Conservation (phyloP, 2,329 filamentous ascomycete species). For the Alternaria triticina region DNA sequence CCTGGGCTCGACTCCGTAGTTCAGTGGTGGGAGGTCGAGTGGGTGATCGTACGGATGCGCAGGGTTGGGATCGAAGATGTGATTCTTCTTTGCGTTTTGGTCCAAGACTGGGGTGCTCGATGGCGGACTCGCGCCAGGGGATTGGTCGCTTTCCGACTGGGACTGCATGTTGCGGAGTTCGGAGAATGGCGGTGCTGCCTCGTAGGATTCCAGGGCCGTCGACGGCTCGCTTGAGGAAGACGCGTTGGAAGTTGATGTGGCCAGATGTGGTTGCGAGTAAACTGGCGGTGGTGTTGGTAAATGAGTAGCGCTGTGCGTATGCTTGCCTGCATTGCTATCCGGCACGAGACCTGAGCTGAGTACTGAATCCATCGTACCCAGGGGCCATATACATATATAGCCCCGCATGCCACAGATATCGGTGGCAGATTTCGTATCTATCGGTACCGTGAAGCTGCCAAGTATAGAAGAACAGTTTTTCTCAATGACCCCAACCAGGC, state of each 20-base stretch:
- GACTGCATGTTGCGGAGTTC: background rate
- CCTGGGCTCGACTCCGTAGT: constrained; percentile 13
- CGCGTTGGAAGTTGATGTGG: background rate
- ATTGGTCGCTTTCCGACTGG: background rate
- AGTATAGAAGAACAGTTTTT: constrained; percentile 32
- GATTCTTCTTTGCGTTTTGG: constrained; percentile 6
- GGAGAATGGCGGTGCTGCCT: constrained; percentile 3
- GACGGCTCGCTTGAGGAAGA: constrained; percentile 5
- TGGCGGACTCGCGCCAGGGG: background rate
- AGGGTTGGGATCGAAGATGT: constrained; percentile 29
- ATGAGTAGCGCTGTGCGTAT: background rate
- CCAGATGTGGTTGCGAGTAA: background rate
- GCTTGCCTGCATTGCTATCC: constrained; percentile 19
- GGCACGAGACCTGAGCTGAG: constrained; percentile 34
- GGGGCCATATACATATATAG: constrained; percentile 35
- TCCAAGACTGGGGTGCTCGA: background rate
- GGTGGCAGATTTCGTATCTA: constrained; percentile 27
- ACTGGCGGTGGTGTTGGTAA: background rate
- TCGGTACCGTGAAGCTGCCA: constrained; percentile 31
- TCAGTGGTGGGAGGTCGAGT: constrained; percentile 5
- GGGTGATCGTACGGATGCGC: constrained; percentile 29
- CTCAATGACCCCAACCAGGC: constrained; percentile 33
- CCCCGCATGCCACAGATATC: constrained; percentile 38
- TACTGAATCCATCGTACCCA: constrained; percentile 36
- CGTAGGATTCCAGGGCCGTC: constrained; percentile 2